Evolutionary conservation across 768 basidiomycete genomes (phyloP).

Genomic region (Leccinum boreale): DNA sequence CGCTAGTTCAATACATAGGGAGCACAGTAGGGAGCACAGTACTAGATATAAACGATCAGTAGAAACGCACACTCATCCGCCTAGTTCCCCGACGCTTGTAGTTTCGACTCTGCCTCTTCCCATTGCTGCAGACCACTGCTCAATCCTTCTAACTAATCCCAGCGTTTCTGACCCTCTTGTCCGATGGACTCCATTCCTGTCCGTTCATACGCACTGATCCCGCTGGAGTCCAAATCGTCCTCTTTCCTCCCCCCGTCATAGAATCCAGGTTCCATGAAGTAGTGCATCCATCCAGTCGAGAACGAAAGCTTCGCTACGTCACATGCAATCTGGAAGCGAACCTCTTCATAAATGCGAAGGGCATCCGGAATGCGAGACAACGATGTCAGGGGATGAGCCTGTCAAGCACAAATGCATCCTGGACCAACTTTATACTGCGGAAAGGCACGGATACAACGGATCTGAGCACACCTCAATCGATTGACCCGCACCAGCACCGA

Average conservation of each 20-base stretch:
- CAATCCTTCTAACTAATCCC: conserved; percentile 13
- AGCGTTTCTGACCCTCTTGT: conserved; percentile 11
- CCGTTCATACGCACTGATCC: conserved; percentile 9
- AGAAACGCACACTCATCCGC: not conserved
- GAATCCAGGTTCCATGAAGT: conserved; percentile 14
- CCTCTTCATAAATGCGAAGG: conserved; percentile 11
- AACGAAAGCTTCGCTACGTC: conserved; percentile 15
- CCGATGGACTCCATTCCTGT: conserved; percentile 18
- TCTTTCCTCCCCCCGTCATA: conserved; percentile 19
- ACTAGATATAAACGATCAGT: too few relatives aligned
- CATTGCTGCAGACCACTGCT: conserved; percentile 11
- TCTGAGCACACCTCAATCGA: conserved; percentile 19
- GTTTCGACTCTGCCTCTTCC: conserved; percentile 16
- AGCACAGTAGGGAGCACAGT: too few relatives aligned
- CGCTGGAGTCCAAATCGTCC: conserved; percentile 7
- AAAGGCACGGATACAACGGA: not conserved
- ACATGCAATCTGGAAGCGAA: conserved; percentile 12
- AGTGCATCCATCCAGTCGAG: not conserved
- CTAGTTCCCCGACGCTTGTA: not conserved
- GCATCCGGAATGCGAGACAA: not conserved
- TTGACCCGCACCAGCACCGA: conserved; percentile 26
- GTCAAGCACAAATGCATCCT: conserved; percentile 23
- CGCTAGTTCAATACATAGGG: too few relatives aligned
- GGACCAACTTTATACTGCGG: not conserved
- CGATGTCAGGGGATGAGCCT: conserved; percentile 13